Base-by-base conservation (phyloP, 352 stramenopile species). In the Phytophthora litchii region DNA sequence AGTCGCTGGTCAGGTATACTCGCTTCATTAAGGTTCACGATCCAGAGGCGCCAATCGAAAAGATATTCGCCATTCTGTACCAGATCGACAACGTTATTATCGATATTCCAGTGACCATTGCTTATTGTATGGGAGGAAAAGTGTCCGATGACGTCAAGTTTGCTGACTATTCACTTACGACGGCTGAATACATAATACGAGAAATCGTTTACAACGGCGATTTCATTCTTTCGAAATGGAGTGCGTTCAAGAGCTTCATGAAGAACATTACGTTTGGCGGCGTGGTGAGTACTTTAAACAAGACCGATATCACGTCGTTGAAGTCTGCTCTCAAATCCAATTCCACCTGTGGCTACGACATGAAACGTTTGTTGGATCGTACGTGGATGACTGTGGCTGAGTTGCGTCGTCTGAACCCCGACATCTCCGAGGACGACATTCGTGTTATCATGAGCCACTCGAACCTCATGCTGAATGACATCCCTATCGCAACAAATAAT, bases 381-480 rank as follows among this genome's bases (percentile, higher is more conserved):
- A 68, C 67, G 29, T 71, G 61, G 67, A 75, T 72, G 61, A 72
- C 54, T 34, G 67, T 74, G 25, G 55, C 49, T 38, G 69, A 67
- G 45, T 20, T 71, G 4, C 61, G 62, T 41, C 42, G 38, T 41
- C 20, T 51, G 9, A 69, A 68, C 35, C 63, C 67, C 6, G 34
- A 60, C 13, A 72, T 75, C 25, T 75, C 59, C 2, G 64, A 70
- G 21, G 54, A 61, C 16, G 58, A 63, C n/a, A 74, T 69, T 53
- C 69, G 60, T 32, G 59, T 67, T 38, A 51, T 59, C 37, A 65
- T 67, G 61, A 74, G 69, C 16, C 50, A 64, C n/a, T 83, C 76
- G 27, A 56, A 81, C 16, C 48, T 85, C 20, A 62, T 86, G 34
- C 47, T 79, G 12, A 76, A 78, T 12, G 76, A 87, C 3, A 74